phyloP scores from a whole-genome alignment of 352 stramenopile species.

The Globisporangium emineosum region DNA sequence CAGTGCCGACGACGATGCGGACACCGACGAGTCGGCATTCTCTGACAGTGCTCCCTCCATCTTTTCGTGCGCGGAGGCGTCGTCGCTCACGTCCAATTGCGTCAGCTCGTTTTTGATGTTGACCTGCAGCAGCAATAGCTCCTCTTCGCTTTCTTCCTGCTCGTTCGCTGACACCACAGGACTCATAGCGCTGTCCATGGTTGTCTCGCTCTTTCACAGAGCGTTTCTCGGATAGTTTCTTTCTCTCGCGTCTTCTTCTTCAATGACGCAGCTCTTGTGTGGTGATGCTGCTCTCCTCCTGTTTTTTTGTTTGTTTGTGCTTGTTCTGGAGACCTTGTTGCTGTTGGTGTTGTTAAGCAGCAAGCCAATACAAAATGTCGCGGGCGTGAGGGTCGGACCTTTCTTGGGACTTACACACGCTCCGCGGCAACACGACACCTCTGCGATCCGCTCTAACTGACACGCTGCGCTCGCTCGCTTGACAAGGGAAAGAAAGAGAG shows the following conservation, averaged over 20 bases:
- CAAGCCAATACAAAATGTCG: neutral
- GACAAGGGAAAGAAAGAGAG: neutral
- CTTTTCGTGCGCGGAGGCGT: neutral
- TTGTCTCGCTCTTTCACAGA: neutral
- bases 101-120: neutral
- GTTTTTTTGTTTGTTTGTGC: neutral
- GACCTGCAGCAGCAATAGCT: neutral
- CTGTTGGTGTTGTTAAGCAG: neutral
- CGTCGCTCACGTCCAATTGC: conserved; percentile 3
- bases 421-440: neutral
- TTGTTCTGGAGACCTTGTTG: neutral
- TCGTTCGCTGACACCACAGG: conserved; percentile 4
- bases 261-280: neutral
- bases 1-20: neutral
- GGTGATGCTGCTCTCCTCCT: too few species aligned
- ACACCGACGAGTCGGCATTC: neutral
- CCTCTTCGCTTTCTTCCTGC: neutral
- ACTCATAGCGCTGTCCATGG: conserved; percentile 7
- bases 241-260: neutral
- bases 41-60: conserved; percentile 4
- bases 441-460: neutral
- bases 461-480: neutral
- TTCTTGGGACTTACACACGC: neutral
- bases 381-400: conserved; percentile 6
- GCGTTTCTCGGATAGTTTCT: neutral